Base-by-base conservation (phyloP, 2,329 filamentous ascomycete species). In the Penicillium sp. region DNA sequence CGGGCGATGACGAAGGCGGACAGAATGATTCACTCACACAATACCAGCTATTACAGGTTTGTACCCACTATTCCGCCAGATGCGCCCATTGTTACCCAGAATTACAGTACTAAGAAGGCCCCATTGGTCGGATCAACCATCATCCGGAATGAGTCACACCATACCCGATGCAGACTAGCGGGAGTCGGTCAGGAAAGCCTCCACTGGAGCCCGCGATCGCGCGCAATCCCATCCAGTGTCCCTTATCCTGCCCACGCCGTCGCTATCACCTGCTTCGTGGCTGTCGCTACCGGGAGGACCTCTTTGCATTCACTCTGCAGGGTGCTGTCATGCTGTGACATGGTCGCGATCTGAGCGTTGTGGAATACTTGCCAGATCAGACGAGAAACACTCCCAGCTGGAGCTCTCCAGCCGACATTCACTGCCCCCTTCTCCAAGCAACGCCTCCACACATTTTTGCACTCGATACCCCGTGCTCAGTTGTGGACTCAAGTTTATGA, bases 141-240 rank as follows among this genome's bases (percentile, higher is more conserved):
- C 17, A n/a, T 19, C 61, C 57, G 58, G 33, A n/a, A 10, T 17
- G 34, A 29, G 31, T n/a, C n/a, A 14, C 46, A 50, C 57, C 41
- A 46, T 29, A 17, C 50, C 33, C 11, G 17, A 56, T 42, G 32
- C 29, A 49, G 54, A 23, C 47, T 63, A 63, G 60, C 43, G 51
- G 29, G 33, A 48, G 48, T 44, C 39, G 43, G 36, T 48, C 47
- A 53, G 47, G 50, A 62, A 60, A 62, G 51, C 47, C 57, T 54
- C 59, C 51, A 60, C 59, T 59, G 54, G 57, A 55, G 60, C 52
- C 60, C 56, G 59, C 60, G 60, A 62, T 61, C 57, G 61, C 60
- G 62, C 62, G 62, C 62, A 64, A 59, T 62, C 58, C 58, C 54
- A 48, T 47, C 47, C 45, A 27, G 25, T 49, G 41, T 43, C 36